Evolutionary conservation across 345 rosid genomes (phyloP), one percentile per base, ranked within the genome.

Genomic region (Fremontodendron californicum): DNA sequence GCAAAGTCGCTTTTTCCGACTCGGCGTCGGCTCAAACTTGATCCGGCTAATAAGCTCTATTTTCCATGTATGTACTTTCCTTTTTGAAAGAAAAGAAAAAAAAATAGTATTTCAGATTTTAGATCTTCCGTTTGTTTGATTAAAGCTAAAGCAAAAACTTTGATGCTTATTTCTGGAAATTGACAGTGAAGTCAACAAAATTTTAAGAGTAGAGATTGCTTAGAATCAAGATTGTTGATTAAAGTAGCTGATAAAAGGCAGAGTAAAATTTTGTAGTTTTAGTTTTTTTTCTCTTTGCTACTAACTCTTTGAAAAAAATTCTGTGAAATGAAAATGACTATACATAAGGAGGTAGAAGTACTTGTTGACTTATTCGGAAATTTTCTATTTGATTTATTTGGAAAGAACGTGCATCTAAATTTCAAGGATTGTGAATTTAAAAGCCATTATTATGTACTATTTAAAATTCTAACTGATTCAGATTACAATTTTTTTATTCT

Each of bases 21-120:
- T 0, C 89, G 96, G 42, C 93, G 96, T 45, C 84, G 97, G 39
- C 92, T 93, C 79, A 91, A 91, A 87, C 99, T 96, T 75, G 99
- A 96, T 87, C 98, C 99, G 5, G 68, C 97, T 9, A 81, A 81
- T 63, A 92, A 93, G 84, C 98, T 96, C 75, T 96, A 91, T 68
- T 96, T 96, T 75, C 98, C 98, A 46, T 92, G 99, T 96, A 80
- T 73, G 93, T 77, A 40, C 46, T 23, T 4, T 12, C 15, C 18
- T 58, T 74, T 64, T 13, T 2, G 13, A 45, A 45, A 11, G 3
- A 45, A 45, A 45, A 45, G 2, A 9, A 9, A 45, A 10, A 45
- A 10, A 10, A 45, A 9, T 21, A 51, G 23, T 51, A 19, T 51
- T 16, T 57, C 55, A 10, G 63, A 65, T 19, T 70, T 31, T 52